Evolutionary conservation across 2,329 filamentous ascomycete genomes (phyloP), one percentile per base, ranked within the genome.

Genomic region (Claviceps sp.): DNA sequence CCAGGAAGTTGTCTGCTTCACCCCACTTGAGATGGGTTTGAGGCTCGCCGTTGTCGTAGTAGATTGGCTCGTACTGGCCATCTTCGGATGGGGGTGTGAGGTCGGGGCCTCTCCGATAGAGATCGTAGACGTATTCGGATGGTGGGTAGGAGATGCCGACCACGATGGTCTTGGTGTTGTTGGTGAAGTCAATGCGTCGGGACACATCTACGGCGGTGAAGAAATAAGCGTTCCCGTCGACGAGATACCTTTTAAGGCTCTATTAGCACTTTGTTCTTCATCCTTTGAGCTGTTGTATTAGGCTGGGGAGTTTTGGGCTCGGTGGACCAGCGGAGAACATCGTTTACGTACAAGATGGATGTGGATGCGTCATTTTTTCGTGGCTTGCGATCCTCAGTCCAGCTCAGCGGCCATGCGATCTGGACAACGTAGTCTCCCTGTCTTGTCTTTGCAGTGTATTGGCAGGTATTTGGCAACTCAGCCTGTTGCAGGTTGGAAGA

Each of bases 1-100:
- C 55, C 1, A 75, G 63, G 22, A 76, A 72, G 6, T 67, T 61
- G 47, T 73, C 65, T 0, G 72, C 74, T 38, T 72, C 72, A 5
- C 72, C 72, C 34, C 64, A 64, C 2, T 48, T 52, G 30, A 64
- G 54, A 16, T 62, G 59, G 5, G 58, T 57, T 0, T 57, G 55
- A n/a, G 62, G 59, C 11, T 61, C 61, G 0, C 58, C 60, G 3
- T 62, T 49, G 11, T 54, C 54, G 24, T 58, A 58, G 1, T 62
- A 56, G 1, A 60, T 60, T 13, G 58, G 54, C 5, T 61, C 58
- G 37, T 64, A 65, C 22, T 54, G 37, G 0, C 52, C 52, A 10
- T 60, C 60, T 0, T 57, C 52, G 4, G 60, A 55, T 1, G 57
- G 56, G 2, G 66, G 63, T 1, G 63, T 67, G 22, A 68, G 58